Conservation (phyloP, 768 basidiomycete species). For the Boletellus emodensis region DNA sequence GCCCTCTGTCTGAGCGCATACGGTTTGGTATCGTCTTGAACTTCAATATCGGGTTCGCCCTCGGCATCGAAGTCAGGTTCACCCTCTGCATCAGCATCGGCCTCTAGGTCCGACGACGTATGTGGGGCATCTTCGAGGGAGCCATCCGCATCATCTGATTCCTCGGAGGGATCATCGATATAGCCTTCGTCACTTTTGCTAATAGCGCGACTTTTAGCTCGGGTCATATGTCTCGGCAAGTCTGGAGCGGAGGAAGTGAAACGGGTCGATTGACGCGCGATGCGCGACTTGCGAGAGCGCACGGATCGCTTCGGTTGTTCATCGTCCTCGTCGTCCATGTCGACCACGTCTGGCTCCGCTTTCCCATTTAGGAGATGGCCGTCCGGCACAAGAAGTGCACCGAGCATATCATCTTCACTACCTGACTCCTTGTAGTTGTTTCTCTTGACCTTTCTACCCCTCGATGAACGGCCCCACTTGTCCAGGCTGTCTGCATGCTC, state of each 20-base stretch:
- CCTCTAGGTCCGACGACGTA: conserved; percentile 36
- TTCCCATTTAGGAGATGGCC: conserved; percentile 20
- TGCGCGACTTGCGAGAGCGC: conserved; percentile 21
- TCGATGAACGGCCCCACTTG: conserved; percentile 24
- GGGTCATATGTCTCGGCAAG: conserved; percentile 16
- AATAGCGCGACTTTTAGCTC: conserved; percentile 21
- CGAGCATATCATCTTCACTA: conserved; percentile 38
- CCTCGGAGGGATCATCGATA: conserved; percentile 45
- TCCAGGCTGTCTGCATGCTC: conserved; percentile 2
- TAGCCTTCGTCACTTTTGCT: conserved; percentile 51
- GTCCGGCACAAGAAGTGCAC: conserved; percentile 10
- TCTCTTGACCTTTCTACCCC: conserved; percentile 42
- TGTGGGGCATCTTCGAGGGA: conserved; percentile 54
- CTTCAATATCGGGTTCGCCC: conserved; percentile 37
- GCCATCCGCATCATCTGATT: conserved; percentile 53
- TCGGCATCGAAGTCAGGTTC: conserved; percentile 40
- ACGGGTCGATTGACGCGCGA: conserved; percentile 22
- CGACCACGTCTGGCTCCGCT: conserved; percentile 18
- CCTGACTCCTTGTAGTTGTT: conserved; percentile 43
- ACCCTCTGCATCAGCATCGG: conserved; percentile 34
- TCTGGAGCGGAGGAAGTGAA: background rate
- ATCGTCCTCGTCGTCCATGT: conserved; percentile 31
- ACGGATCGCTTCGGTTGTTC: conserved; percentile 15
- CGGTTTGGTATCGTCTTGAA: conserved; percentile 35
- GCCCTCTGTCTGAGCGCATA: conserved; percentile 64